phyloP scores from a whole-genome alignment of 768 basidiomycete species.

The Megacollybia marginata region DNA sequence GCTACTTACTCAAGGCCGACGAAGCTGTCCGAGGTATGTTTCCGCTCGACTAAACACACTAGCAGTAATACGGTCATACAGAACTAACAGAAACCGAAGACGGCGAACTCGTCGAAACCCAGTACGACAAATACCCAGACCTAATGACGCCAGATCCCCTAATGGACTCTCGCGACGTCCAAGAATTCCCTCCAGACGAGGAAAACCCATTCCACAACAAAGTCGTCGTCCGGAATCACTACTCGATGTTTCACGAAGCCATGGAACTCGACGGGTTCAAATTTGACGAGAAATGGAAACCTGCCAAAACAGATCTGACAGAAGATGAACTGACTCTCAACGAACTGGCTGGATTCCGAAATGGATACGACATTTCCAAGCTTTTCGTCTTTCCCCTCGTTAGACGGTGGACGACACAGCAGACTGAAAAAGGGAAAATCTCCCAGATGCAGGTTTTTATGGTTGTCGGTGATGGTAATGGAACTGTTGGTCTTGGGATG shows the following conservation, averaged over 20 bases:
- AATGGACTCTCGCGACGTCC: slow-evolving; percentile 51
- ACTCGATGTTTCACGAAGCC: slow-evolving; percentile 52
- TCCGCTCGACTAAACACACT: too few species aligned
- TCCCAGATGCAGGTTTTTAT: slow-evolving; percentile 52
- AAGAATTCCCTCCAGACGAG: slow-evolving; percentile 44
- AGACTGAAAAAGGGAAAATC: slow-evolving; percentile 93
- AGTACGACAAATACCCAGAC: slow-evolving; percentile 33
- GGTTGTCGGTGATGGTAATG: slow-evolving; percentile 78
- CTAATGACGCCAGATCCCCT: slow-evolving; percentile 57
- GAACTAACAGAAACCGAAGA: too few species aligned
- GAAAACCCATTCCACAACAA: slow-evolving; percentile 51
- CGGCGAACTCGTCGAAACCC: too few species aligned
- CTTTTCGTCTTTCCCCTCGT: slow-evolving; percentile 38
- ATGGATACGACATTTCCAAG: slow-evolving; percentile 9
- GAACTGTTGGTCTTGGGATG: slow-evolving; percentile 76
- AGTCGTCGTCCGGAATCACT: slow-evolving; percentile 63
- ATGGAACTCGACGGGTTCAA: slow-evolving; percentile 24
- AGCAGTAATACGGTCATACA: too few species aligned
- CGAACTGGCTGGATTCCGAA: slow-evolving; percentile 16
- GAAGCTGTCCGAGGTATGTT: too few species aligned
- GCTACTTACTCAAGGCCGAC: too few species aligned
- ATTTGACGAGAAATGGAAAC: slow-evolving; percentile 12
- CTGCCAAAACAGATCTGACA: slow-evolving; percentile 14
- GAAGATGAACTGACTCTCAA: slow-evolving; percentile 23
- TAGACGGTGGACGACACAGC: slow-evolving; percentile 64